These are phyloP conservation scores for Rhodosporidiobolus odoratus DNA, from an alignment of 768 basidiomycete genomes.

Conservation along the genomic window DNA sequence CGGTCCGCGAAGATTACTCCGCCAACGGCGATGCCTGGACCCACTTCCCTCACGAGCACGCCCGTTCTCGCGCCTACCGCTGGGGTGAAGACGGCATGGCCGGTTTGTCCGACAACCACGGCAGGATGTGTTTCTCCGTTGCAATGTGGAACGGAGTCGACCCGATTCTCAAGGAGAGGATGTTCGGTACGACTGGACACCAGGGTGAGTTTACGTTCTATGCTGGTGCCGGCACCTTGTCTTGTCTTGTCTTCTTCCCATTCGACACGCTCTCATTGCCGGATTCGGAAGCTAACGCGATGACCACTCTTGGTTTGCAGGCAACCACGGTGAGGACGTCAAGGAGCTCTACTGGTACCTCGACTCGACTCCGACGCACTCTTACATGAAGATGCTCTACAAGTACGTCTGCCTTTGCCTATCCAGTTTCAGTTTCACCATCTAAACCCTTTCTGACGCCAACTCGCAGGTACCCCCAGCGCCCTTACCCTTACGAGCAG, in stretches of 20 bases:
- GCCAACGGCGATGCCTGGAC: slow-evolving; percentile 79
- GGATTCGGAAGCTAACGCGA: no score
- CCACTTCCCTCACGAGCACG: slow-evolving; percentile 89
- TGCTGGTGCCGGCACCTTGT: no score
- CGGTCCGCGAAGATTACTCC: slow-evolving; percentile 97
- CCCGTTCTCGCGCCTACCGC: slow-evolving; percentile 86
- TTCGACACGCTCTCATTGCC: no score
- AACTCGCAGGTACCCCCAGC: slow-evolving; percentile 90
- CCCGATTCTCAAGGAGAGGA: slow-evolving; percentile 88
- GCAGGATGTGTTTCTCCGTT: slow-evolving; percentile 81
- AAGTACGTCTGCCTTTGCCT: slow-evolving; percentile 57
- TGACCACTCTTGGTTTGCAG: slow-evolving; percentile 47
- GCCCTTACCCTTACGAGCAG: slow-evolving; percentile 85
- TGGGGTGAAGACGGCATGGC: slow-evolving; percentile 99
- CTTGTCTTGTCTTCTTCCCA: not conserved
- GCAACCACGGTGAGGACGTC: slow-evolving; percentile 98
- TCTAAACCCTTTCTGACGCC: slow-evolving; percentile 43
- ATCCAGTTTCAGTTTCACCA: not conserved
- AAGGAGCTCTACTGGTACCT: slow-evolving; percentile 99
- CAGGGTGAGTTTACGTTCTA: slow-evolving; percentile 56
- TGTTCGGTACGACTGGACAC: slow-evolving; percentile 93
- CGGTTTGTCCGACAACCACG: slow-evolving; percentile 95
- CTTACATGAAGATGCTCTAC: slow-evolving; percentile 99
- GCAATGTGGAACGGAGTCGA: slow-evolving; percentile 94
- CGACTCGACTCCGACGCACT: slow-evolving; percentile 96